Base-by-base conservation (phyloP, 129 eudicot species). In the Lactuca sativa region DNA sequence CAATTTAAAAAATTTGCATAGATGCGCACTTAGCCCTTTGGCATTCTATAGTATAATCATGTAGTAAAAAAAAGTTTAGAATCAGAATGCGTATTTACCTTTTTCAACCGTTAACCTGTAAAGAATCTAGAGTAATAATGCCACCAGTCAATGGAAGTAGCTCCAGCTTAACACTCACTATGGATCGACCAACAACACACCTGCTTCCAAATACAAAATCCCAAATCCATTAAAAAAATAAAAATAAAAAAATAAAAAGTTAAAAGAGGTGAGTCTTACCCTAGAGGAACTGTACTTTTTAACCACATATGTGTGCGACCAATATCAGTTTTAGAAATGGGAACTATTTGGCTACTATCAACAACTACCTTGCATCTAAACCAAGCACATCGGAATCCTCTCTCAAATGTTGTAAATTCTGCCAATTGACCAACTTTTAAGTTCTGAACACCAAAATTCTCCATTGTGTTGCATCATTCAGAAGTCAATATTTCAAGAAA, bases 221-320 rank as follows among this genome's bases (percentile, higher is more conserved):
- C 17, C 25, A 41, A 67, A 36, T n/a, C 13, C 9, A 9, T 4
- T 17, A 16, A 30, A 48, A 30, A 14, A 5, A 71, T 18, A 16
- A 3, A 36, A 15, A 74, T 15, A 67, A 36, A 58, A 12, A 44
- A 1, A 13, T 61, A 47, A 47, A n/a, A 47, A 2, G 10, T 44
- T 9, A 33, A 59, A 43, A 13, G n/a, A 66, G 43, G 41, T 38
- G 12, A 41, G 49, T 15, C 59, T 75, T 91, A 91, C 97, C 97
- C 97, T 32, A 91, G 74, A 37, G 96, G 97, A 79, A 86, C 92
- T 84, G 84, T 84, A 68, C 91, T 91, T 83, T 91, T 90, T 78
- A 91, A 82, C 96, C 95, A 91, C 71, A 91, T 67, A 77, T 91
- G 97, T 18, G 91, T 88, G 68, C 86, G 70, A 55, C 81, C 90